A percentile compares a stretch with the other conserved stretches of the same genome.
phyloP scores from a whole-genome alignment of 352 stramenopile genomes.

The Globisporangium radiosum region DNA sequence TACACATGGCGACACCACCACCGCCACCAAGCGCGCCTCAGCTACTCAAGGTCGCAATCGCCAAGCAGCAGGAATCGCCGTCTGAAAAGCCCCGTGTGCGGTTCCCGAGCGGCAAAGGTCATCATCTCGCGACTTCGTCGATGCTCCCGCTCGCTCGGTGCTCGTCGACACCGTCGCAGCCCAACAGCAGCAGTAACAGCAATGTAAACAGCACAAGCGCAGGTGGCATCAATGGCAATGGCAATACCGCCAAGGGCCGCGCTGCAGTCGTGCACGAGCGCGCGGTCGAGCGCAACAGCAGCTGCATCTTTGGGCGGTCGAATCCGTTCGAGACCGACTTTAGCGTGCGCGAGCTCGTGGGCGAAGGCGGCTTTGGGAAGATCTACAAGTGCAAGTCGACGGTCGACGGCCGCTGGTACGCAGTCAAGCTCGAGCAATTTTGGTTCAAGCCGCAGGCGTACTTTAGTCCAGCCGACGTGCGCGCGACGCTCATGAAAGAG shows the following conservation, averaged over 20 bases:
- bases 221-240: background rate
- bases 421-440: slow-evolving; percentile 77
- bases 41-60: background rate
- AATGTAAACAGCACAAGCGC: too few relatives aligned
- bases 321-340: slow-evolving; percentile 83
- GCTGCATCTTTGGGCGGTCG: slow-evolving; percentile 48
- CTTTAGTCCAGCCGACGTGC: slow-evolving; percentile 72
- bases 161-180: slow-evolving; percentile 41
- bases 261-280: slow-evolving; percentile 11
- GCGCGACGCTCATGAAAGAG: slow-evolving; percentile 91
- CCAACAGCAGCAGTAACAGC: slow-evolving; percentile 12
- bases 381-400: slow-evolving; percentile 77
- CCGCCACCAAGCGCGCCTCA: background rate
- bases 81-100: background rate
- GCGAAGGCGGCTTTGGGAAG: slow-evolving; percentile 68
- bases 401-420: slow-evolving; percentile 63
- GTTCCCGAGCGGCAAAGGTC: slow-evolving; percentile 2
- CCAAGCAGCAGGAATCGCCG: background rate
- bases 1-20: slow-evolving; percentile 1
- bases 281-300: slow-evolving; percentile 20
- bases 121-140: slow-evolving; percentile 6
- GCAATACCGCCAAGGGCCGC: background rate
- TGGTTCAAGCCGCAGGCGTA: slow-evolving; percentile 81
- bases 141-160: slow-evolving; percentile 49
- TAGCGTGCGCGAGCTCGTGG: slow-evolving; percentile 53